Base-by-base conservation (phyloP, 805 yeast genomes). In the Ogataea siamensis region DNA sequence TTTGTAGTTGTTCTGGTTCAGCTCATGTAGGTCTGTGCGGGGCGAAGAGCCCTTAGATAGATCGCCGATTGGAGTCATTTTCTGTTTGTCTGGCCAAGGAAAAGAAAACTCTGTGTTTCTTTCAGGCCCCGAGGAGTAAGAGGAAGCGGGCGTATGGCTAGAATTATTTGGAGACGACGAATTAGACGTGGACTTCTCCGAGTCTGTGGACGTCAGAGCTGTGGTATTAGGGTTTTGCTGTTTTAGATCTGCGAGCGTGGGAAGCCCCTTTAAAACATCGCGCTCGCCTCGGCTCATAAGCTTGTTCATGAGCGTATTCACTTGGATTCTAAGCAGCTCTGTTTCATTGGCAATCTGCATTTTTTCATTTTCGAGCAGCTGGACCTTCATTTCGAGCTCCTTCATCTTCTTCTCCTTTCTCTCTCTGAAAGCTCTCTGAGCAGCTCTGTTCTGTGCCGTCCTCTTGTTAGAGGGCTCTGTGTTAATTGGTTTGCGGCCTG, bases 371-470 rank as follows among this genome's bases (percentile, higher is more conserved):
- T 93, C 96, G 49, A 91, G 71, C 48, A 66, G 60, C 34, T 71
- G 63, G 10, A 91, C 95, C 50, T 85, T 80, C 32, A 78, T 80
- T 58, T 89, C 96, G 45, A 91, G 70, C 47, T 87, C 95, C 55
- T 78, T 76, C 80, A 93, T 75, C 55, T 85, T 87, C 34, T 72
- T 73, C 61, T 91, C 98, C 60, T 91, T 91, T 44, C 98, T 76
- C 63, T 93, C 98, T 40, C 98, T 71, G 64, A 87, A 91, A 5
- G 98, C 98, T 39, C 98, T 71, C 64, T 93, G 99, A n/a, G 98
- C 98, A 3, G 97, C 97, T 53, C 98, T 74, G 62, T 93, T 91
- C 65, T 93, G 98, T 2, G 97, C 97, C 11, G 95, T 87, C 51
- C 99, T 72, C 69, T 87, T 91, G 54, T 78, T 80, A 57, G 83